Percentiles rank a stretch among this genome's conserved stretches.
Conservation (phyloP, 345 rosid genomes). For the Corchorus capsularis region DNA sequence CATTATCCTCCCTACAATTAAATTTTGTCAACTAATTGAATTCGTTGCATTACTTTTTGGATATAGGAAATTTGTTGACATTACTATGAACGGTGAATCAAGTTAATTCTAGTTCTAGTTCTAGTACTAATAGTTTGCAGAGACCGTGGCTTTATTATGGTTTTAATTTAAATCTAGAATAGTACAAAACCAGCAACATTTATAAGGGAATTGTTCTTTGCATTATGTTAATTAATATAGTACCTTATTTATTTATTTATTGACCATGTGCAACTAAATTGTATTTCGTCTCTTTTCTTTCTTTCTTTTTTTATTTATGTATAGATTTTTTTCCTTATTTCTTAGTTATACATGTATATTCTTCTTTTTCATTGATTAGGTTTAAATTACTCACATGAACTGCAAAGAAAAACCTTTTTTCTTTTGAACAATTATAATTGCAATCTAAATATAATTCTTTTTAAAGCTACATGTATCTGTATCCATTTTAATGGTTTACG, state of each 20-base stretch:
- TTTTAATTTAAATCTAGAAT: neutral
- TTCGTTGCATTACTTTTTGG: neutral
- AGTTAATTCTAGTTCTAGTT: neutral
- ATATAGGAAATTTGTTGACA: neutral
- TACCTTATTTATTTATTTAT: neutral
- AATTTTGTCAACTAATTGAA: neutral
- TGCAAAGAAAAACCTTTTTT: too few relatives aligned
- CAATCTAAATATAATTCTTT: too few relatives aligned
- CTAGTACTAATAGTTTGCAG: neutral
- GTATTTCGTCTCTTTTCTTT: neutral
- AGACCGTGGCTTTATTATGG: neutral
- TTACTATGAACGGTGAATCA: neutral
- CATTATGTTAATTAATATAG: too few relatives aligned
- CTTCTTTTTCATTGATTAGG: too few relatives aligned
- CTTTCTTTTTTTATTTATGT: neutral
- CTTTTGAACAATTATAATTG: too few relatives aligned
- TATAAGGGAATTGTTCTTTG: too few relatives aligned
- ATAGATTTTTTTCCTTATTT: neutral
- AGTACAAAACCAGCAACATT: neutral
- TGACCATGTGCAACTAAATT: neutral
- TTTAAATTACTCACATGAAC: too few relatives aligned
- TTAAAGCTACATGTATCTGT: too few relatives aligned
- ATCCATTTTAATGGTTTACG: too few relatives aligned
- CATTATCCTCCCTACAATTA: neutral
- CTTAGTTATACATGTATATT: neutral